A percentile compares a stretch with the other conserved stretches of the same genome.
These are phyloP conservation scores for Nicotiana undulata DNA, from an alignment of 257 asterid genomes.

Conservation along the genomic window DNA sequence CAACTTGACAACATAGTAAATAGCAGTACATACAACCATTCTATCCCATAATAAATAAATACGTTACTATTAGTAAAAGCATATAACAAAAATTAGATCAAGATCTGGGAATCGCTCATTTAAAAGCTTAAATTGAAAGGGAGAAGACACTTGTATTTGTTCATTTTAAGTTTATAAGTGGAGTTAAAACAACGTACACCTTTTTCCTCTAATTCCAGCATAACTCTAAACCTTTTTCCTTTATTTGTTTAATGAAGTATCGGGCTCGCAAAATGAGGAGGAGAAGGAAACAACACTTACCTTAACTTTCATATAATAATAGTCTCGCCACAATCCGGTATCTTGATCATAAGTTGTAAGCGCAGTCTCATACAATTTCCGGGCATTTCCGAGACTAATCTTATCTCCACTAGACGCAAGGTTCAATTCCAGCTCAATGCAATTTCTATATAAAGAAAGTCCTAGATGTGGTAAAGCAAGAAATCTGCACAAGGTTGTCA, in stretches of 20 bases:
- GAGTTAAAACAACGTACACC: not conserved
- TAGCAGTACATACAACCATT: not conserved
- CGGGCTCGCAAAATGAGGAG: not conserved
- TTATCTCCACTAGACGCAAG: slow-evolving; percentile 57
- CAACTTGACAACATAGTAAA: not conserved
- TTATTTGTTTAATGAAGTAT: not conserved
- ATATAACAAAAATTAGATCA: not conserved
- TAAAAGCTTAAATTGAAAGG: not conserved
- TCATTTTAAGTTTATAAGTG: not conserved
- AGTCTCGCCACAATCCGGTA: slow-evolving; percentile 66
- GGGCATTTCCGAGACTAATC: slow-evolving; percentile 50
- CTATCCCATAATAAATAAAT: not conserved
- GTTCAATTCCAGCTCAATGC: slow-evolving; percentile 72
- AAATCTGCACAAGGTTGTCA: slow-evolving; percentile 41
- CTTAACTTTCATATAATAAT: slow-evolving; percentile 77
- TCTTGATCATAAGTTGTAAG: slow-evolving; percentile 70
- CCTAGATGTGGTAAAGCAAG: slow-evolving; percentile 89
- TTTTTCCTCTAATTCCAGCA: not conserved
- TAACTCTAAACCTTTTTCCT: not conserved
- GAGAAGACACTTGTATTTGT: not conserved
- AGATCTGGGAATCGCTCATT: not conserved
- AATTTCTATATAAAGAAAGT: slow-evolving; percentile 44
- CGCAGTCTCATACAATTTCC: slow-evolving; percentile 73
- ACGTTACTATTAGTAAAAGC: not conserved
- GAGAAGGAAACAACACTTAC: slow-evolving; percentile 23